Conservation (phyloP, 2,329 filamentous ascomycete species). For the Aspergillus pseudonomiae region DNA sequence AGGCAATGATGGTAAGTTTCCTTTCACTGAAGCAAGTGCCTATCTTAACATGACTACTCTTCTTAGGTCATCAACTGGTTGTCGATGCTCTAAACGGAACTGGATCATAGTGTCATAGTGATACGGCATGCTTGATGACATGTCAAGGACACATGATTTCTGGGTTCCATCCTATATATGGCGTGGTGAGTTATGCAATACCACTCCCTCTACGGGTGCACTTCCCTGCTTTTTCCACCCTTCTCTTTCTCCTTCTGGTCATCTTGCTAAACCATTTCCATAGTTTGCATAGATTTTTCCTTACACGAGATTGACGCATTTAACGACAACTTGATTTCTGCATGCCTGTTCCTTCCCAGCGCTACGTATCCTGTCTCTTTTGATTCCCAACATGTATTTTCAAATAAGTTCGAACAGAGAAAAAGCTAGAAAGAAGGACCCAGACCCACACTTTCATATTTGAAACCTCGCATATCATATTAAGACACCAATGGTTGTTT, state of each 20-base stretch:
- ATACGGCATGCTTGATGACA: neutral
- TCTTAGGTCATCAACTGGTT: constrained; percentile 28
- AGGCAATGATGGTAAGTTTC: constrained; percentile 47
- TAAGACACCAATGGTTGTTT: neutral
- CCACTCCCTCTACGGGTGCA: neutral
- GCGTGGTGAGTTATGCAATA: constrained; percentile 3
- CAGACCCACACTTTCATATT: neutral
- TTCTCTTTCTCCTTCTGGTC: neutral
- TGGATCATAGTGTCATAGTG: neutral
- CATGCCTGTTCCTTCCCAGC: neutral
- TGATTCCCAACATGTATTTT: constrained; percentile 1
- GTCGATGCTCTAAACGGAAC: constrained; percentile 16
- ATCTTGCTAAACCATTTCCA: neutral
- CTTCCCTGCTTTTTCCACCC: neutral
- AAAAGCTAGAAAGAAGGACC: neutral
- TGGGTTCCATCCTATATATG: neutral
- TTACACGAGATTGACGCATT: neutral
- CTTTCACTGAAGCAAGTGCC: constrained; percentile 4
- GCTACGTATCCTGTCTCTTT: neutral
- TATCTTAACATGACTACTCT: constrained; percentile 7
- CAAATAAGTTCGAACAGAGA: neutral
- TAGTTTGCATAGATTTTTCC: neutral
- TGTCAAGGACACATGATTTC: neutral
- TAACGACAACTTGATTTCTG: neutral
- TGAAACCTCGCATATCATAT: neutral